A percentile compares a stretch with the other conserved stretches of the same genome.
These are phyloP conservation scores for Aspergillus glaucus DNA, from an alignment of 2,329 filamentous ascomycete genomes.

Conservation along the genomic window DNA sequence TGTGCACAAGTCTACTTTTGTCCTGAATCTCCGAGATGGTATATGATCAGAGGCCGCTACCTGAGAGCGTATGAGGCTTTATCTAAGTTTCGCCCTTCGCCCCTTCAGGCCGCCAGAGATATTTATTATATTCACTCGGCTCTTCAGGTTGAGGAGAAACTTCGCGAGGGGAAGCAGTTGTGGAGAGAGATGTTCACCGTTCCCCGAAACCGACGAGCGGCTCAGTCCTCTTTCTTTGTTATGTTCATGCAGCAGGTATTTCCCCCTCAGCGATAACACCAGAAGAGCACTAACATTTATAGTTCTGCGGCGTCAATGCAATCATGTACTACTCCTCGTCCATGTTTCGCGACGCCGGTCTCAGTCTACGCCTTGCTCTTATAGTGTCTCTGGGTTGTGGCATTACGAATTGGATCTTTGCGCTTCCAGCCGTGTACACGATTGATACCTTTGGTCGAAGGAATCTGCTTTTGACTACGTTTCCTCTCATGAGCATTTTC, in stretches of 20 bases:
- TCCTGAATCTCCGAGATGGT: constrained; percentile 49
- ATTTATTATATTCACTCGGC: constrained; percentile 54
- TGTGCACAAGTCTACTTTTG: constrained; percentile 60
- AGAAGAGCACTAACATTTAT: neutral
- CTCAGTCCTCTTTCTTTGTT: constrained; percentile 52
- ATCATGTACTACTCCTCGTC: constrained; percentile 58
- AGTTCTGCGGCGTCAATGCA: constrained; percentile 49
- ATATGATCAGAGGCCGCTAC: constrained; percentile 44
- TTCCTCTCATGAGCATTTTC: constrained; percentile 45
- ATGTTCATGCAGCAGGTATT: constrained; percentile 60
- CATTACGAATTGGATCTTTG: constrained; percentile 60
- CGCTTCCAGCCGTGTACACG: constrained; percentile 57
- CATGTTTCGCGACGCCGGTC: constrained; percentile 54
- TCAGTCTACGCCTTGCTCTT: constrained; percentile 48
- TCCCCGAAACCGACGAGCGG: constrained; percentile 57
- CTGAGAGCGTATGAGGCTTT: constrained; percentile 46
- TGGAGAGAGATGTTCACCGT: constrained; percentile 56
- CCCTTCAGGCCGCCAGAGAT: constrained; percentile 51
- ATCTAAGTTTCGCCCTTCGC: constrained; percentile 41
- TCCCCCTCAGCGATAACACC: constrained; percentile 4
- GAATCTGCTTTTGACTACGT: constrained; percentile 56
- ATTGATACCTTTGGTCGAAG: constrained; percentile 62
- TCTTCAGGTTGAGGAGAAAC: constrained; percentile 54
- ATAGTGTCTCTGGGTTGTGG: constrained; percentile 59
- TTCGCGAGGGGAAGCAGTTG: constrained; percentile 46